A percentile compares a stretch with the other conserved stretches of the same genome.
phyloP scores from a whole-genome alignment of 139 green algal species.

The Diplosphaera chodatii region DNA sequence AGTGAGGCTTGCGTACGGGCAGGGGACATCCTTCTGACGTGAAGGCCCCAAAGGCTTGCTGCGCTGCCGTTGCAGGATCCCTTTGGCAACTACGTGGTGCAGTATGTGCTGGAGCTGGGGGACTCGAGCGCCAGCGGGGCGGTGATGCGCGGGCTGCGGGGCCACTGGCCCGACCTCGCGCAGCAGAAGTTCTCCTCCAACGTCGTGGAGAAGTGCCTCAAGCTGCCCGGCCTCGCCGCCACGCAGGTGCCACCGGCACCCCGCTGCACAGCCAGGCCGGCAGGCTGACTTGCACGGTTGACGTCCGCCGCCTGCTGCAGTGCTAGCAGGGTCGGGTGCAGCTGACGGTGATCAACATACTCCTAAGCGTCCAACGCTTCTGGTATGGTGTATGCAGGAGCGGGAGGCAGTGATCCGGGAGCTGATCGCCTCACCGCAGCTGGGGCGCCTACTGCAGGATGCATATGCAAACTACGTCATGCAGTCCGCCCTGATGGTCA shows the following conservation, averaged over 20 bases:
- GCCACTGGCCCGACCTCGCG: slow-evolving; percentile 77
- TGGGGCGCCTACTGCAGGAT: slow-evolving; percentile 87
- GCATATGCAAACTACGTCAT: slow-evolving; percentile 94
- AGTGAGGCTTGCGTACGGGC: no score
- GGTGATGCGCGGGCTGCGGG: slow-evolving; percentile 75
- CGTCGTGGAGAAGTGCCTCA: slow-evolving; percentile 98
- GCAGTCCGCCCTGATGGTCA: slow-evolving; percentile 49
- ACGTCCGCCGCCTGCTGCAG: no score
- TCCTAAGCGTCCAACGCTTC: no score
- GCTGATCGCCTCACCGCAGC: slow-evolving; percentile 60
- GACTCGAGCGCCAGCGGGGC: slow-evolving; percentile 59
- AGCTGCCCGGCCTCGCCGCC: slow-evolving; percentile 57
- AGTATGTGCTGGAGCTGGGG: slow-evolving; percentile 93
- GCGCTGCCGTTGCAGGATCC: no score
- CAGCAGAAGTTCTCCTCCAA: slow-evolving; percentile 98
- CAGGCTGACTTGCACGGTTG: no score
- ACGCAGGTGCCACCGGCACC: no score
- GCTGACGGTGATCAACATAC: no score
- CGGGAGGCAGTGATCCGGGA: slow-evolving; percentile 79
- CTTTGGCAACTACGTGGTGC: no score
- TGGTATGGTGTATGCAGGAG: slow-evolving; percentile 17
- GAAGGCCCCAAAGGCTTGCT: no score
- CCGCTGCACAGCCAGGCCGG: no score
- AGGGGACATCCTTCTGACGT: no score
- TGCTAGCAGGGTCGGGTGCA: no score